These are phyloP conservation scores for Euryodendron excelsum DNA, from an alignment of 148 eudicot species.

Conservation along the genomic window DNA sequence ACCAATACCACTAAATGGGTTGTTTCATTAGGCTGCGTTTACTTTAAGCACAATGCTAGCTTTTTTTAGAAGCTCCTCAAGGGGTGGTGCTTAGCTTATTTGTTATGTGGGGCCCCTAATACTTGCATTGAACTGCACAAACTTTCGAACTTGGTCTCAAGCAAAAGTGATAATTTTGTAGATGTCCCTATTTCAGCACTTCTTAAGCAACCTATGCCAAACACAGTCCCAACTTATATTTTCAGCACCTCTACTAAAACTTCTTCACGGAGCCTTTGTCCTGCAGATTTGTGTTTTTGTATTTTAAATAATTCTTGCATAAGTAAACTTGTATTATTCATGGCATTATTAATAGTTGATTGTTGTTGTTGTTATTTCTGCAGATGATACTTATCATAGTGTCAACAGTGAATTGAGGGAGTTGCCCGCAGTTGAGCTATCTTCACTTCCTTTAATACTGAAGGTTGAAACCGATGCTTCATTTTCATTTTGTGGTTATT, in stretches of 20 bases:
- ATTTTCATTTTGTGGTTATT: neutral
- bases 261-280: neutral
- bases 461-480: conserved; percentile 51
- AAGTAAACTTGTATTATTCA: neutral
- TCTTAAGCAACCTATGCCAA: neutral
- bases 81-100: too few relatives aligned
- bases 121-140: too few relatives aligned
- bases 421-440: conserved; percentile 87
- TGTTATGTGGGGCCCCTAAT: too few relatives aligned
- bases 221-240: neutral
- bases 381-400: conserved; percentile 77
- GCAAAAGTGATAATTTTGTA: neutral
- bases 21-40: too few relatives aligned
- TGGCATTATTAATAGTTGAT: conserved; percentile 4
- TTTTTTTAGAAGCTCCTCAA: too few relatives aligned
- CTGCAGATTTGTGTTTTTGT: neutral
- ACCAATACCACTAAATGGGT: too few relatives aligned
- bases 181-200: neutral
- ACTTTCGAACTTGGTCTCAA: too few relatives aligned
- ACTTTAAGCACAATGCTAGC: too few relatives aligned
- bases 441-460: conserved; percentile 80
- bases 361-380: conserved; percentile 21
- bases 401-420: conserved; percentile 76
- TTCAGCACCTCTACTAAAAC: neutral
- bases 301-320: neutral